Conservation (phyloP, 192 early-diverging fungal genomes). For the Dissophora globulifera region DNA sequence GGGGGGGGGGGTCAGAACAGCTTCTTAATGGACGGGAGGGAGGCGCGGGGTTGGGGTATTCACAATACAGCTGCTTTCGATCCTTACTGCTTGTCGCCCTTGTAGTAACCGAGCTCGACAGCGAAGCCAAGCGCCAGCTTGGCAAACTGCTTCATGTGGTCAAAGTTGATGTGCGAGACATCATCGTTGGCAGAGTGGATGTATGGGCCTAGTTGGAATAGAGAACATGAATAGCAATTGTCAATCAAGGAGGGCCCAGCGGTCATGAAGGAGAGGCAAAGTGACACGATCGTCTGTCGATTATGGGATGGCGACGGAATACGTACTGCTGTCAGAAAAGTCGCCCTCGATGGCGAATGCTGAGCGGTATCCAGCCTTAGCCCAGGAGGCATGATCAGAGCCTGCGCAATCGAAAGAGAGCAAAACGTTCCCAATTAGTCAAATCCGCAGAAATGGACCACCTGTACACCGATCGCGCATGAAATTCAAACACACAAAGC, state of each 20-base stretch:
- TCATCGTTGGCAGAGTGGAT: slow-evolving; percentile 89
- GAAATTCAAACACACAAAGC: slow-evolving; percentile 1
- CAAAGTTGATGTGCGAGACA: slow-evolving; percentile 79
- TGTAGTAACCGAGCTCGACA: slow-evolving; percentile 76
- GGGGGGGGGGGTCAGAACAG: no score
- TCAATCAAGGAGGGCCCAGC: not conserved
- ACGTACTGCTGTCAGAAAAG: slow-evolving; percentile 65
- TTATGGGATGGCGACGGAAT: not conserved
- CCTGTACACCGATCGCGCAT: no score
- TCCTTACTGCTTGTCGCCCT: slow-evolving; percentile 9
- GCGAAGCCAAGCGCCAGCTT: slow-evolving; percentile 84
- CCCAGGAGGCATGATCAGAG: slow-evolving; percentile 95
- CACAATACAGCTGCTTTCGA: not conserved
- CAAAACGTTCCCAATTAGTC: no score
- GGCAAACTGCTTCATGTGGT: slow-evolving; percentile 91
- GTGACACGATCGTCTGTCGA: no score
- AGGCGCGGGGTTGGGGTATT: no score
- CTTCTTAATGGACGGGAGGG: no score
- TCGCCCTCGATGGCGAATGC: slow-evolving; percentile 86
- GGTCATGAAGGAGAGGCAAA: no score
- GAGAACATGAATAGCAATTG: not conserved
- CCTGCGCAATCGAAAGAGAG: no score
- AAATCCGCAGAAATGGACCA: no score
- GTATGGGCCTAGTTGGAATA: slow-evolving; percentile 55
- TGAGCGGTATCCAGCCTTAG: slow-evolving; percentile 85